phyloP scores from a whole-genome alignment of 306 rosid genomes.

The Prunus dulcis region DNA sequence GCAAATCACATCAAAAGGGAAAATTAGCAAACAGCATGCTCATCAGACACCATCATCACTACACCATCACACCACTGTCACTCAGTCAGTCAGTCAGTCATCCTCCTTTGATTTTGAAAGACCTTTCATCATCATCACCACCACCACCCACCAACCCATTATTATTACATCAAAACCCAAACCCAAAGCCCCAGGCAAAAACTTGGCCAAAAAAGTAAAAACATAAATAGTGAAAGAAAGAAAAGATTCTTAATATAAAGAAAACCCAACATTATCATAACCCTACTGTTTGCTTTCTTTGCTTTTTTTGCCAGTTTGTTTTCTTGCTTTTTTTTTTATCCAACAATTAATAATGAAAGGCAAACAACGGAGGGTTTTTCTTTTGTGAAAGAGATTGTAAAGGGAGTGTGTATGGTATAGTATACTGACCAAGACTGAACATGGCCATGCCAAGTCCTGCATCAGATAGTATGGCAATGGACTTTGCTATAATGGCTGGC shows the following conservation, averaged over 20 bases:
- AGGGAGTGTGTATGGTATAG: no score
- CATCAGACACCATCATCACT: slow-evolving; percentile 23
- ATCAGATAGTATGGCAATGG: slow-evolving; percentile 86
- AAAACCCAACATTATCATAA: slow-evolving; percentile 41
- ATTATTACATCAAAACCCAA: slow-evolving; percentile 17
- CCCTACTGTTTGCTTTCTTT: slow-evolving; percentile 17
- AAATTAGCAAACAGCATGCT: not conserved
- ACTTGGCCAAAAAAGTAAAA: slow-evolving; percentile 33
- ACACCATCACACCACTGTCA: slow-evolving; percentile 19
- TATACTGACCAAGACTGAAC: slow-evolving; percentile 90
- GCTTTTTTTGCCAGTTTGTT: slow-evolving; percentile 22
- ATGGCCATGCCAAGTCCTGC: slow-evolving; percentile 99
- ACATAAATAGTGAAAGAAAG: not conserved
- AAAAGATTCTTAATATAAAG: slow-evolving; percentile 24
- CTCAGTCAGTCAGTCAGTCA: slow-evolving; percentile 18
- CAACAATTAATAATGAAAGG: slow-evolving; percentile 27
- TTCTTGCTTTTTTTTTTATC: slow-evolving; percentile 12
- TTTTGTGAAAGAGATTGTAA: no score
- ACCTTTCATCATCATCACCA: slow-evolving; percentile 57
- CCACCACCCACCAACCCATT: slow-evolving; percentile 28
- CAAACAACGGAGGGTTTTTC: no score
- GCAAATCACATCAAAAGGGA: slow-evolving; percentile 21
- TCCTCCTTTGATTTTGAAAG: slow-evolving; percentile 28
- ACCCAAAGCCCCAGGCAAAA: slow-evolving; percentile 5
- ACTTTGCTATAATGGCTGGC: slow-evolving; percentile 83